Percentiles rank a stretch among this genome's conserved stretches.
phyloP scores from a whole-genome alignment of 164 flowering plant species.

The Liquidambar formosana region DNA sequence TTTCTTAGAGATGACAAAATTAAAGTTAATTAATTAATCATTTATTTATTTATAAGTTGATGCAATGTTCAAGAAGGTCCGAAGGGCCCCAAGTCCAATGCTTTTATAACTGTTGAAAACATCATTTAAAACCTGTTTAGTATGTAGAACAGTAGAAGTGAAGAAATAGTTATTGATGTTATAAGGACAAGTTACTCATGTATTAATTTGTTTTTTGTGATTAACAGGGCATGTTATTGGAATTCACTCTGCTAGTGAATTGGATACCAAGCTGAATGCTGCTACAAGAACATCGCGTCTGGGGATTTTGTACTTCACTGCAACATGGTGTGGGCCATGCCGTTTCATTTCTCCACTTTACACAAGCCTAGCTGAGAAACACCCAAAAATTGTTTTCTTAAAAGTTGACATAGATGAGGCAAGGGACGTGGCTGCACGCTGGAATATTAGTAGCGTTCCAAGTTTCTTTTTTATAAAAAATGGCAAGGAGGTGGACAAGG shows the following conservation, averaged over 20 bases:
- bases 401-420: conserved; percentile 77
- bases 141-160: too few relatives aligned
- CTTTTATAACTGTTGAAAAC: too few relatives aligned
- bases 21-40: too few relatives aligned
- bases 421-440: conserved; percentile 53
- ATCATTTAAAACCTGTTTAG: too few relatives aligned
- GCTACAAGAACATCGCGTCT: conserved; percentile 54
- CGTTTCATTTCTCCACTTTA: conserved; percentile 63
- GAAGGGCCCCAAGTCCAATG: too few relatives aligned
- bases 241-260: conserved; percentile 50
- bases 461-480: conserved; percentile 53
- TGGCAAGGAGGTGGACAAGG: conserved; percentile 63
- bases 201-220: not conserved
- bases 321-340: conserved; percentile 87
- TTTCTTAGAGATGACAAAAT: too few relatives aligned
- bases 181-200: not conserved
- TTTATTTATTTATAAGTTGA: too few relatives aligned
- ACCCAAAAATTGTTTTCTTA: conserved; percentile 59
- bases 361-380: conserved; percentile 49
- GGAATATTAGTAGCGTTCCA: conserved; percentile 70
- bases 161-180: not conserved
- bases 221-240: conserved; percentile 62
- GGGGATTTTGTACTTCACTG: conserved; percentile 71
- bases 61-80: too few relatives aligned
- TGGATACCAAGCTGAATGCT: conserved; percentile 51